Evolutionary conservation across 1,284 basidiomycete species (phyloP).

Genomic region (Naganishia cerealis): DNA sequence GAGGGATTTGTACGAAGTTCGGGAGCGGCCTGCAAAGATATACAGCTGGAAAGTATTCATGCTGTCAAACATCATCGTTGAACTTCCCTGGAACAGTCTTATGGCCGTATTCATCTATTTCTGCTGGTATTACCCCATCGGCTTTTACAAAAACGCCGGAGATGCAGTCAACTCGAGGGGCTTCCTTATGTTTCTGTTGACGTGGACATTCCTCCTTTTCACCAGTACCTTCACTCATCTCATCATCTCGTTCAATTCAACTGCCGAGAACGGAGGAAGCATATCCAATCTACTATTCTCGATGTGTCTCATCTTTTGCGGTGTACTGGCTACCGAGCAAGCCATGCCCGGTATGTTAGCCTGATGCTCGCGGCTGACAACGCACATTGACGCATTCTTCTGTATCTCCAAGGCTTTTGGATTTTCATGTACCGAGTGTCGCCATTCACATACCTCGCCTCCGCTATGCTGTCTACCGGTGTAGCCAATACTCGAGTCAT

Average conservation of each 20-base stretch:
- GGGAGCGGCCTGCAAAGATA: constrained; percentile 72
- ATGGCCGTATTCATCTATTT: constrained; percentile 55
- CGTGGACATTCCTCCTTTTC: constrained; percentile 53
- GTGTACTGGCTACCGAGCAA: constrained; percentile 53
- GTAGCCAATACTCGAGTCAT: constrained; percentile 41
- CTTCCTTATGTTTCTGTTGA: constrained; percentile 51
- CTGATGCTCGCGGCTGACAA: too few species aligned
- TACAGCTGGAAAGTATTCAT: constrained; percentile 69
- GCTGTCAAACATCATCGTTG: constrained; percentile 53
- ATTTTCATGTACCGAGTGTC: constrained; percentile 77
- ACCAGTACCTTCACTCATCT: constrained; percentile 52
- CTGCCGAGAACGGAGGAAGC: constrained; percentile 54
- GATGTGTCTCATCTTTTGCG: constrained; percentile 53
- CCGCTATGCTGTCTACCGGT: constrained; percentile 62
- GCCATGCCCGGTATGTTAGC: constrained; percentile 68
- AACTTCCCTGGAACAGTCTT: constrained; percentile 60
- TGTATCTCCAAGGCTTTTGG: neutral
- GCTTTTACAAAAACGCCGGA: constrained; percentile 53
- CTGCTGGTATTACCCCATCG: constrained; percentile 56
- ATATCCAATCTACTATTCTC: constrained; percentile 55
- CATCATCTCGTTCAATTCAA: constrained; percentile 32
- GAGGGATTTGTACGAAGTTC: constrained; percentile 66
- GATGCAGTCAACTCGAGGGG: too few species aligned
- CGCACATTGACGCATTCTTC: neutral
- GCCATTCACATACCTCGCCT: constrained; percentile 70